Percentiles rank a stretch among this genome's conserved stretches.
phyloP scores from a whole-genome alignment of 2,329 filamentous ascomycete genomes.

The Aspergillus puulaauensis region DNA sequence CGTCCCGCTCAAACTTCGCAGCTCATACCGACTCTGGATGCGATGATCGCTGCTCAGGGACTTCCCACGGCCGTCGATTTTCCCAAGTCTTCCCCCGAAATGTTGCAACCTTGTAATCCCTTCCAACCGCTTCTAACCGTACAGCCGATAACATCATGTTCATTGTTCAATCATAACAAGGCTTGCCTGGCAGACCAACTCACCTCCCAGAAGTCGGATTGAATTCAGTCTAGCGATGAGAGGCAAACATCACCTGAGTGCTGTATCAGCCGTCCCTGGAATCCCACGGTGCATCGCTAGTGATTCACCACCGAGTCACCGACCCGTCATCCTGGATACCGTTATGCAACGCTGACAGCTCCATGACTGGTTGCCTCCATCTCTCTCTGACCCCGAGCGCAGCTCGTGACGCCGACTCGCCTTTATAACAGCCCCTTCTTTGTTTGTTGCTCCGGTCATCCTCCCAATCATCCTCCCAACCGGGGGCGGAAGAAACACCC shows the following conservation, averaged over 20 bases:
- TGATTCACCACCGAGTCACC: background rate
- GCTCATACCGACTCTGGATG: background rate
- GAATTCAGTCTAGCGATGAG: background rate
- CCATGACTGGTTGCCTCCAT: background rate
- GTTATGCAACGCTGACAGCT: too few relatives aligned
- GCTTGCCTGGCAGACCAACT: slow-evolving; percentile 2
- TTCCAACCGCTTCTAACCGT: background rate
- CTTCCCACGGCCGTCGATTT: background rate
- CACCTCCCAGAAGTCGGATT: background rate
- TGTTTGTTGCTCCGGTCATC: background rate
- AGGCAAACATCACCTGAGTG: background rate
- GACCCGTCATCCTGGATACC: too few relatives aligned
- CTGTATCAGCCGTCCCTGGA: background rate
- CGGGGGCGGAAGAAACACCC: background rate
- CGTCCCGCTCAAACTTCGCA: background rate
- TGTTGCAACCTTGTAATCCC: background rate
- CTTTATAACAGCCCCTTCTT: background rate
- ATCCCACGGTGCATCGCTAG: background rate
- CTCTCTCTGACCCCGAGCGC: background rate
- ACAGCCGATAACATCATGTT: background rate
- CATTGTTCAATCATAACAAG: background rate
- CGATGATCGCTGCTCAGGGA: background rate
- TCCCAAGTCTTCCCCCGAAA: background rate
- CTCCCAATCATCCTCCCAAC: background rate
- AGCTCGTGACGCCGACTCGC: background rate